A percentile compares a stretch with the other conserved stretches of the same genome.
Conservation (phyloP, 768 basidiomycete genomes). For the Tephrocybe rancida region DNA sequence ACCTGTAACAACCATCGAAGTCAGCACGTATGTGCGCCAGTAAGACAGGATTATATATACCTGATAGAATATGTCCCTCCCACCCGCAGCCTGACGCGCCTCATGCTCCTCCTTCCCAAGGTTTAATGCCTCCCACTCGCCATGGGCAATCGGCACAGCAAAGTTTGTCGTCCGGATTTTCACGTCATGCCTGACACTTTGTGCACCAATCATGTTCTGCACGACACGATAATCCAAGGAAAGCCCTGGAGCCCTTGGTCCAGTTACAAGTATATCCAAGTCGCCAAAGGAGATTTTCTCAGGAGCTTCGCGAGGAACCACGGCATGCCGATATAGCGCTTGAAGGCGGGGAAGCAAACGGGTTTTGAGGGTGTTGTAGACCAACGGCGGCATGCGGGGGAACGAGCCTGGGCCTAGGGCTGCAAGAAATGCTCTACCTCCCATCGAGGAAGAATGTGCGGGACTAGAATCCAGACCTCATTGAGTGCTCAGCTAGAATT, state of each 20-base stretch:
- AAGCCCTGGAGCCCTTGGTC: constrained; percentile 31
- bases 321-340: constrained; percentile 35
- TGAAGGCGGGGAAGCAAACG: constrained; percentile 43
- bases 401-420: constrained; percentile 44
- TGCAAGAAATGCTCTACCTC: constrained; percentile 68
- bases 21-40: not conserved
- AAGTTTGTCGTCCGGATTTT: too few relatives aligned
- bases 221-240: constrained; percentile 16
- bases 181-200: too few relatives aligned
- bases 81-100: constrained; percentile 23
- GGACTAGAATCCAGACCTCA: not conserved
- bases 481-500: too few relatives aligned
- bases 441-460: constrained; percentile 46
- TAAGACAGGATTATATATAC: constrained; percentile 17
- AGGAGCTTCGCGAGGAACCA: constrained; percentile 62
- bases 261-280: constrained; percentile 64
- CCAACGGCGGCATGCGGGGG: constrained; percentile 56
- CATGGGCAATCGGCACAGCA: constrained; percentile 48
- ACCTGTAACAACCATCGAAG: constrained; percentile 39
- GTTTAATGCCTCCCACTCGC: constrained; percentile 38
- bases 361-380: constrained; percentile 54
- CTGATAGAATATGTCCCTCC: constrained; percentile 42
- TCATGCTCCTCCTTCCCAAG: constrained; percentile 28
- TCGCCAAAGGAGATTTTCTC: constrained; percentile 69
- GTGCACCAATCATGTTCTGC: constrained; percentile 56